These are phyloP conservation scores for Pythium graminicola DNA, from an alignment of 352 stramenopile genomes.

Conservation along the genomic window DNA sequence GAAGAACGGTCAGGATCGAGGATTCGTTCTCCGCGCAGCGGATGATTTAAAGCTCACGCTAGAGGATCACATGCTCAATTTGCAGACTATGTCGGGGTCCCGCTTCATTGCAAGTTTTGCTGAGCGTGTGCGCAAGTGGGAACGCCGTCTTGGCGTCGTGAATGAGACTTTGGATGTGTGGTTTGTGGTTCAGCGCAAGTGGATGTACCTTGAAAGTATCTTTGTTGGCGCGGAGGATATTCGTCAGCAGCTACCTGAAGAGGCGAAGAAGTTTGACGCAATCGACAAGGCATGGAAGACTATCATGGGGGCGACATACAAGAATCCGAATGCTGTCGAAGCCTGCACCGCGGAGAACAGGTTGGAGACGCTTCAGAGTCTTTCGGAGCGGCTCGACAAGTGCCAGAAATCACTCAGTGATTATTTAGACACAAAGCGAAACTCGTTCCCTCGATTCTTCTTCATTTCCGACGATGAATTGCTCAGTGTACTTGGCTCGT, in stretches of 20 bases:
- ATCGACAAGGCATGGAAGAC: conserved; percentile 92
- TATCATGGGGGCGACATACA: conserved; percentile 89
- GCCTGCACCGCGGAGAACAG: conserved; percentile 85
- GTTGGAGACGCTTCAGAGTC: conserved; percentile 80
- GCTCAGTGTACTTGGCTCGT: conserved; percentile 87
- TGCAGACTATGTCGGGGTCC: conserved; percentile 88
- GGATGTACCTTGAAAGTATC: conserved; percentile 95
- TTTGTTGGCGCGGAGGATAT: conserved; percentile 93
- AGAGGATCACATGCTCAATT: conserved; percentile 86
- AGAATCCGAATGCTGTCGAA: conserved; percentile 89
- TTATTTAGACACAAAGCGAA: conserved; percentile 88
- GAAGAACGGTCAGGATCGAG: conserved; percentile 84
- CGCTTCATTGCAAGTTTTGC: conserved; percentile 88
- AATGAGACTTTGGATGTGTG: conserved; percentile 91
- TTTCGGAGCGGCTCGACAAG: conserved; percentile 86
- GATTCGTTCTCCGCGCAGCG: conserved; percentile 74
- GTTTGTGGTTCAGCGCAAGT: conserved; percentile 93
- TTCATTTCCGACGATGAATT: conserved; percentile 94
- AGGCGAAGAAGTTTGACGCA: conserved; percentile 92
- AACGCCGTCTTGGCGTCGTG: conserved; percentile 86
- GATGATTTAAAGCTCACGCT: conserved; percentile 80
- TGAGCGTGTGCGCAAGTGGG: conserved; percentile 88
- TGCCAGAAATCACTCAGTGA: conserved; percentile 89
- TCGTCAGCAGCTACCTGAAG: conserved; percentile 88
- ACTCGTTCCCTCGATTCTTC: conserved; percentile 91